Base-by-base conservation (phyloP, 208 protist genomes). In the Trichomonas vaginalis region DNA sequence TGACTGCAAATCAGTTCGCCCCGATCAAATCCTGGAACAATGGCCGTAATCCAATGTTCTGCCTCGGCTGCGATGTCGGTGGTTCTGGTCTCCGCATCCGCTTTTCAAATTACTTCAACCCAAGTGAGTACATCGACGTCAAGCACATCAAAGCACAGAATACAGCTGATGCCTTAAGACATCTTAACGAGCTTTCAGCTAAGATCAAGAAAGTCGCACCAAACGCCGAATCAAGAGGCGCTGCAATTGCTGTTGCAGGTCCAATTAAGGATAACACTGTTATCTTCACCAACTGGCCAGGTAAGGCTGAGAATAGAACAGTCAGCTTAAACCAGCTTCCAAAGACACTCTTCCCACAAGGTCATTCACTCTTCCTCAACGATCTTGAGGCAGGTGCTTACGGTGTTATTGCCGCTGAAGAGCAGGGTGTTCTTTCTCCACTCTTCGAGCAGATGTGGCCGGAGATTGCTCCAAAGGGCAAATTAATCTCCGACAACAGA, bases 351-450 rank as follows among this genome's bases (percentile, higher is more conserved):
- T 92, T 92, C n/a, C 86, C 86, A 92, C 23, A 46, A 15, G 86
- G 46, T 39, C 40, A 39, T 35, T 48, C 86, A 0, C 14, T 92
- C 32, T 39, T 92, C 17, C 27, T 92, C 8, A 92, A 92, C 45
- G 86, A 92, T 51, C 45, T 92, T 17, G 86, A 92, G 46, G 86
- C 86, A 15, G 86, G 86, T 27, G 86, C 86, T 21, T 92, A 92
- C 15, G 86, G 86, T 39, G 86, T 92, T 51, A 51, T 92, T 51
- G 86, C 86, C 23, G 86, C 86, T 92, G 86, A 92, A 1, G 45
- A 92, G 46, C 86, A 51, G 8, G 37, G 37, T 39, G n/a, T 92
- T 45, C 45, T 92, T 40, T 42, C 12, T 35, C 14, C 15, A 35
- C 2, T 48, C 9, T 92, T 92, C 15, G 86, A 51, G 4, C 86